Evolutionary conservation across 306 rosid species (phyloP).

Genomic region (Clitoria ternatea): DNA sequence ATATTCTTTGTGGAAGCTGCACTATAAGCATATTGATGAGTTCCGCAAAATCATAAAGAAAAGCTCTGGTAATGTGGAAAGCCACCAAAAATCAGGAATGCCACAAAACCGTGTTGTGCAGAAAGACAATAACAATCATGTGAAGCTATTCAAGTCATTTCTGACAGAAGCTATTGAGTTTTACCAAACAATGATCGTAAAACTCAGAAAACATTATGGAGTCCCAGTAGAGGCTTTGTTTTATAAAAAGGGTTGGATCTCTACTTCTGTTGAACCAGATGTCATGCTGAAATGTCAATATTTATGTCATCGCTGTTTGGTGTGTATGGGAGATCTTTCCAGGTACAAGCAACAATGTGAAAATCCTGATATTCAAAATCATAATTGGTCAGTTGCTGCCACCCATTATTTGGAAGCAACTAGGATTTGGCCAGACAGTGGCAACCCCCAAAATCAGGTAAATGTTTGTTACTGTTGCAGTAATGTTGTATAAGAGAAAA

Average conservation of each 20-base stretch:
- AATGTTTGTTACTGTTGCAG: background rate
- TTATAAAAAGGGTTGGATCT: slow-evolving; percentile 29
- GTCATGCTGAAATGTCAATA: slow-evolving; percentile 57
- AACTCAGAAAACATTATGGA: slow-evolving; percentile 51
- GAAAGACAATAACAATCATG: slow-evolving; percentile 31
- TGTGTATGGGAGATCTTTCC: slow-evolving; percentile 93
- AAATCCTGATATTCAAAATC: slow-evolving; percentile 47
- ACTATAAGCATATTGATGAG: slow-evolving; percentile 91
- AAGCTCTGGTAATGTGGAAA: slow-evolving; percentile 43
- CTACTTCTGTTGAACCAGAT: slow-evolving; percentile 42
- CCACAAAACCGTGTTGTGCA: slow-evolving; percentile 25
- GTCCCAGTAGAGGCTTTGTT: slow-evolving; percentile 55
- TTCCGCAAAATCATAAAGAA: slow-evolving; percentile 77
- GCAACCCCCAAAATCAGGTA: slow-evolving; percentile 97
- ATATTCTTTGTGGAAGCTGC: slow-evolving; percentile 92
- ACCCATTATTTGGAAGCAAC: slow-evolving; percentile 83
- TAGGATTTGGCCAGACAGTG: slow-evolving; percentile 90
- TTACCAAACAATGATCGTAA: slow-evolving; percentile 62
- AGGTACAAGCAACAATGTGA: slow-evolving; percentile 81
- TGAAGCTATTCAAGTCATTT: slow-evolving; percentile 57
- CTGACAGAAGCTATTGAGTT: slow-evolving; percentile 72
- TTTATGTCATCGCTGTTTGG: slow-evolving; percentile 88
- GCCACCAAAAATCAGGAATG: slow-evolving; percentile 25
- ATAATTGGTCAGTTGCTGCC: slow-evolving; percentile 91
- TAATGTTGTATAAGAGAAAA: background rate